Evolutionary conservation across 2,329 filamentous ascomycete species (phyloP), one percentile per base, ranked within the genome.

Genomic region (Fusarium sp.): DNA sequence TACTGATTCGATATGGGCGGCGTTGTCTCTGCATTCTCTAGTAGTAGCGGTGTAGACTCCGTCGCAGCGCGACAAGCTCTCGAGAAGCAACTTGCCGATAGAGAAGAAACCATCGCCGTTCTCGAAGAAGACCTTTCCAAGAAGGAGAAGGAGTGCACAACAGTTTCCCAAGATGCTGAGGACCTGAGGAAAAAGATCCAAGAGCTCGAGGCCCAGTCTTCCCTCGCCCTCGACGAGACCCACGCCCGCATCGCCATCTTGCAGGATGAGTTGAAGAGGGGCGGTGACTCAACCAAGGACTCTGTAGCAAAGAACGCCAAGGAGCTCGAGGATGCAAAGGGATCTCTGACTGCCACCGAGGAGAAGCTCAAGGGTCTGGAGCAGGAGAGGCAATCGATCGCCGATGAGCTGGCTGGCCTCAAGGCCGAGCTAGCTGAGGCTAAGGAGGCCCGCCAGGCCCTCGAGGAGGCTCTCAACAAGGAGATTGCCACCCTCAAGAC

Each of bases 71-170:
- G 67, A 76, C 79, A 71, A 74, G 72, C 72, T 33, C 76, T 81
- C 47, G 78, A 80, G 71, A 78, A 79, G 71, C 78, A 80, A 71
- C 76, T 82, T 39, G 76, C 76, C 69, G 80, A 82, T 68, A 74
- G 76, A 40, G 77, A 80, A 57, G 77, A 80, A 55, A 79, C 73
- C 55, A 79, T 81, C 64, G 70, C 73, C 33, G 68, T 76, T 39
- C 73, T 76, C 61, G 74, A 76, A 42, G 58, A 73, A 54, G 77
- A 80, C 51, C 75, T 80, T 43, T 70, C 73, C 62, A 78, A 78
- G 75, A 80, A 80, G 73, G 78, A 80, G 72, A 79, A 79, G 74
- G 77, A 80, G 63, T 74, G 76, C 73, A 77, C 65, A 38, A 63
- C 70, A 49, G 57, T 76, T 47, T 74, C 76, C 52, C 73, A 79